A percentile compares a stretch with the other conserved stretches of the same genome.
Evolutionary conservation across 176 grass and related monocot species (phyloP).

Genomic region (Carex scoparia): DNA sequence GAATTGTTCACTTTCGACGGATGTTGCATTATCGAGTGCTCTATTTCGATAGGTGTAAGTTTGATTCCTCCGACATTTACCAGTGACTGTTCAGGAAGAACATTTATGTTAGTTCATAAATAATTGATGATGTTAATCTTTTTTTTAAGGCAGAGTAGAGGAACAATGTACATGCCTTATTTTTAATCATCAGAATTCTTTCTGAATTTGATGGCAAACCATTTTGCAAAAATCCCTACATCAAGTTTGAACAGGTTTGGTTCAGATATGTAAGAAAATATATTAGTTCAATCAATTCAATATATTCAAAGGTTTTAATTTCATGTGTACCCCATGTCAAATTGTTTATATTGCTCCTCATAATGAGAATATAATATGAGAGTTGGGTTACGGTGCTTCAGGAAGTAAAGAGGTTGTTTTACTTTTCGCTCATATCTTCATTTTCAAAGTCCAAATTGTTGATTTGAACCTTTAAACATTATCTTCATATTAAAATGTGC

Average conservation of each 20-base stretch:
- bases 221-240: constrained; percentile 72
- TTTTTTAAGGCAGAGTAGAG: not conserved
- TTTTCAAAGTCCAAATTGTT: too few species aligned
- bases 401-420: too few species aligned
- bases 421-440: too few species aligned
- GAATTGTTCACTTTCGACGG: constrained; percentile 60
- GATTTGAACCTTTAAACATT: too few species aligned
- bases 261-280: not conserved
- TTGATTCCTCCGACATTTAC: constrained; percentile 69
- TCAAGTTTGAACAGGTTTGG: not conserved
- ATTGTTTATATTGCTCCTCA: not conserved
- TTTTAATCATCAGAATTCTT: constrained; percentile 49
- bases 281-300: not conserved
- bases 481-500: too few species aligned
- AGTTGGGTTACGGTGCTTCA: too few species aligned
- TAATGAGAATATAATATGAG: not conserved
- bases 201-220: constrained; percentile 78
- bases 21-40: constrained; percentile 62
- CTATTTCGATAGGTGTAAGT: constrained; percentile 66
- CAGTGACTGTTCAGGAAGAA: constrained; percentile 29
- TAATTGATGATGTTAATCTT: not conserved
- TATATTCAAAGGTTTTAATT: not conserved
- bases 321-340: not conserved
- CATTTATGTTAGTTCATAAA: not conserved
- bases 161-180: constrained; percentile 37